Conservation (phyloP, 192 early-diverging fungal genomes). For the Backusella liffmaniae region DNA sequence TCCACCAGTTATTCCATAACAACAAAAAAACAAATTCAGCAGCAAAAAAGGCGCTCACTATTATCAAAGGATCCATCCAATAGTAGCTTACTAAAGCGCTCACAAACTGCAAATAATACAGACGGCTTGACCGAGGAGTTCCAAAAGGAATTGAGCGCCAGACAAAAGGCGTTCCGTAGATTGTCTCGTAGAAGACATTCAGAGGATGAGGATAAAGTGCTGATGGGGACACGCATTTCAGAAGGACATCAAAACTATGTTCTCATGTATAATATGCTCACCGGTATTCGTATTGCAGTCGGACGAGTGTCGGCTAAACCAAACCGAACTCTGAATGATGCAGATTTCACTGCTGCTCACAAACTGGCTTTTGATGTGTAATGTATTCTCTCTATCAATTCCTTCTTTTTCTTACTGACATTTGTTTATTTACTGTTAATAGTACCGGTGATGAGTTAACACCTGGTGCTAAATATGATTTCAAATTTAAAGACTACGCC, state of each 20-base stretch:
- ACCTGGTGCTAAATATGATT: conserved; percentile 92
- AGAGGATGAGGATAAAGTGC: conserved; percentile 42
- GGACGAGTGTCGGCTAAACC: conserved; percentile 88
- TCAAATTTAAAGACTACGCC: conserved; percentile 99
- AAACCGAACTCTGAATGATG: conserved; percentile 61
- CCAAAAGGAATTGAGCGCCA: conserved; percentile 22
- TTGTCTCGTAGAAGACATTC: conserved; percentile 14
- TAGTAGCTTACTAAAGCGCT: neutral
- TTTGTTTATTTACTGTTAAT: neutral
- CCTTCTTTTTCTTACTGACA: neutral
- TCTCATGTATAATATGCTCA: conserved; percentile 98
- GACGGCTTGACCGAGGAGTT: conserved; percentile 15
- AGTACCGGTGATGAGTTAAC: conserved; percentile 94
- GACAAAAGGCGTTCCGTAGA: conserved; percentile 24
- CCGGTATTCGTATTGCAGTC: conserved; percentile 90
- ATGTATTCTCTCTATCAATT: conserved; percentile 9
- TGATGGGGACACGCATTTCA: conserved; percentile 86
- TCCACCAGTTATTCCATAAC: neutral
- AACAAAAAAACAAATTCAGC: neutral
- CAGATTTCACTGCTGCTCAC: conserved; percentile 87
- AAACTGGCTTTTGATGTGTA: conserved; percentile 97
- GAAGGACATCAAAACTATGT: conserved; percentile 94
- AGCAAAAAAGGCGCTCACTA: neutral
- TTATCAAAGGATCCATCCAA: neutral
- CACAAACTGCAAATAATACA: neutral